These are phyloP conservation scores for Cardamine resedifolia DNA, from an alignment of 345 rosid species.

Conservation along the genomic window DNA sequence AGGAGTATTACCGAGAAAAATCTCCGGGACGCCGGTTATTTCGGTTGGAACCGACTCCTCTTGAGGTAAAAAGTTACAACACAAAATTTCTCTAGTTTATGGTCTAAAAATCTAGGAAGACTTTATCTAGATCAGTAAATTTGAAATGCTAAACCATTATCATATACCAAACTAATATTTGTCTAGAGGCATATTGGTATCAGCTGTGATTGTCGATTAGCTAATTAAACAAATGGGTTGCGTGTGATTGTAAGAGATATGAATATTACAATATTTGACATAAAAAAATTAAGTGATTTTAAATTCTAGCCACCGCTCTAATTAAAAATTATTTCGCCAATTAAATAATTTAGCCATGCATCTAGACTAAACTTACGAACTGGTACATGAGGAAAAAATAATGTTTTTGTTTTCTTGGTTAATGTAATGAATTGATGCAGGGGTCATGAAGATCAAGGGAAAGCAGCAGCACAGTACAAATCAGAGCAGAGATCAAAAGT, in stretches of 20 bases:
- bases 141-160: neutral
- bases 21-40: conserved; percentile 56
- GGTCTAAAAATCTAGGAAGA: neutral
- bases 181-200: neutral
- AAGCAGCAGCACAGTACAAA: conserved; percentile 56
- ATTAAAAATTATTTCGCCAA: neutral
- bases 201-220: neutral
- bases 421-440: conserved; percentile 35
- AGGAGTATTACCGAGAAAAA: conserved; percentile 56
- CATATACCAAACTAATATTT: neutral
- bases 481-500: conserved; percentile 64
- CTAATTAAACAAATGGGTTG: neutral
- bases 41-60: conserved; percentile 64
- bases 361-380: conserved; percentile 8
- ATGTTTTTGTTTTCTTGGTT: neutral
- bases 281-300: neutral
- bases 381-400: neutral
- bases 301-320: neutral
- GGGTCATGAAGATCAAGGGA: conserved; percentile 55
- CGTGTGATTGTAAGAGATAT: neutral
- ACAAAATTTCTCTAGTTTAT: neutral
- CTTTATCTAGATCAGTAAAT: neutral
- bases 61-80: conserved; percentile 56
- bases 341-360: neutral
- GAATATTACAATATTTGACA: neutral